Conservation (phyloP, 2,329 filamentous ascomycete genomes). For the Arthrobotrys megalospora region DNA sequence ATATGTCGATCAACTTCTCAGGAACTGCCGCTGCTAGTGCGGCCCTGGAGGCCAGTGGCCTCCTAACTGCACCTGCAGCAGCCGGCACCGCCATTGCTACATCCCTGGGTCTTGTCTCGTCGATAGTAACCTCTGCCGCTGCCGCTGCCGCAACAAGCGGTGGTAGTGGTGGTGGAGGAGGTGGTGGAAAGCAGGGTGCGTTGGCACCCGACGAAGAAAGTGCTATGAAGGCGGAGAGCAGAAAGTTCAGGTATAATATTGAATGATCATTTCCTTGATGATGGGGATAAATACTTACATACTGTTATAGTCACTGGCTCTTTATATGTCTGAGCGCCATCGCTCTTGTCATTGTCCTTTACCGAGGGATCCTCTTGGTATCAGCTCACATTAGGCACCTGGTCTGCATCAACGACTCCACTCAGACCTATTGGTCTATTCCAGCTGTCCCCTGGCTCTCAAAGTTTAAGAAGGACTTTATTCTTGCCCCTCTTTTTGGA, state of each 20-base stretch:
- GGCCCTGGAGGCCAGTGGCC: constrained; percentile 20
- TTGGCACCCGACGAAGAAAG: constrained; percentile 37
- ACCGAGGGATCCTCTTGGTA: constrained; percentile 31
- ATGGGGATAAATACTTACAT: constrained; percentile 3
- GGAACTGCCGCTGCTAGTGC: constrained; percentile 42
- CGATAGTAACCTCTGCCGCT: constrained; percentile 32
- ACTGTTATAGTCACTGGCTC: constrained; percentile 43
- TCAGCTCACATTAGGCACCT: constrained; percentile 53
- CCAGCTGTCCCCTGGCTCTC: constrained; percentile 43
- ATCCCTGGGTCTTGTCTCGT: constrained; percentile 35
- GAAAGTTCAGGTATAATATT: constrained; percentile 47
- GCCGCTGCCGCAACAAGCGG: constrained; percentile 21
- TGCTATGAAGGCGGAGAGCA: constrained; percentile 56
- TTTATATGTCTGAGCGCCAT: constrained; percentile 39
- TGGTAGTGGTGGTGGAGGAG: constrained; percentile 21
- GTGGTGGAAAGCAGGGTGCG: constrained; percentile 5
- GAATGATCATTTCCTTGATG: not conserved
- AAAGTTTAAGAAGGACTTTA: constrained; percentile 75
- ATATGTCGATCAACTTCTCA: constrained; percentile 53
- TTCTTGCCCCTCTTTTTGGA: constrained; percentile 79
- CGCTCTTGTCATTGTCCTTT: constrained; percentile 37
- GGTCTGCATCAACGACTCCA: constrained; percentile 55
- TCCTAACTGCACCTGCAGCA: constrained; percentile 39
- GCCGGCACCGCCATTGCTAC: constrained; percentile 3
- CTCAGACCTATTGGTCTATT: constrained; percentile 49